Evolutionary conservation across 2,329 filamentous ascomycete species (phyloP).

Genomic region (Pseudogymnoascus sp.): DNA sequence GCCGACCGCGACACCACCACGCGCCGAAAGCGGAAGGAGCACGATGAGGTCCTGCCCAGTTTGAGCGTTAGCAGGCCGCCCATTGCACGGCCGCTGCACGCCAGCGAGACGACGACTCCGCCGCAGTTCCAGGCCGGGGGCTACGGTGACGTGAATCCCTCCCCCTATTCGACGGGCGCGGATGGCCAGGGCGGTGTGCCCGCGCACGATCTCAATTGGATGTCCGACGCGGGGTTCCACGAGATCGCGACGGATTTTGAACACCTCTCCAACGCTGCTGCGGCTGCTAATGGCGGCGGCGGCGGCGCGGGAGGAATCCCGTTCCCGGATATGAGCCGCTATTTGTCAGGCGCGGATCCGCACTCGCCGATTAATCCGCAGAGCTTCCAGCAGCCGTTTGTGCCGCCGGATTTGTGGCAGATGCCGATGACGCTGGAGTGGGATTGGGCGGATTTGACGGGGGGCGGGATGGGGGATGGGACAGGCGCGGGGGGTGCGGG

Average conservation of each 20-base stretch:
- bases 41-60: slow-evolving; percentile 32
- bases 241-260: neutral
- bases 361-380: slow-evolving; percentile 20
- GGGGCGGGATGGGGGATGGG: slow-evolving; percentile 30
- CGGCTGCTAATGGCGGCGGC: neutral
- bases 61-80: neutral
- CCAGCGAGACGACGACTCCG: neutral
- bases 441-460: slow-evolving; percentile 67
- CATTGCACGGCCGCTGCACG: neutral
- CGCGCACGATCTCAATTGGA: neutral
- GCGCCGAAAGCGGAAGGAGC: slow-evolving; percentile 75
- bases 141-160: neutral
- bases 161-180: neutral
- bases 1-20: slow-evolving; percentile 64
- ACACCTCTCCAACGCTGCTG: neutral
- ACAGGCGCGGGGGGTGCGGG: too few species aligned
- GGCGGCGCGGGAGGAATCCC: neutral
- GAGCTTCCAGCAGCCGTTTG: slow-evolving; percentile 71
- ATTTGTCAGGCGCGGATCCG: neutral
- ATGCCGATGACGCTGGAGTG: slow-evolving; percentile 95
- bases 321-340: neutral
- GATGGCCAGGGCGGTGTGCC: neutral
- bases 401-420: slow-evolving; percentile 89
- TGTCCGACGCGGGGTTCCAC: neutral
- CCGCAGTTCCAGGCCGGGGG: neutral